phyloP scores from a whole-genome alignment of 768 basidiomycete genomes.

The Termitomyces sp. region DNA sequence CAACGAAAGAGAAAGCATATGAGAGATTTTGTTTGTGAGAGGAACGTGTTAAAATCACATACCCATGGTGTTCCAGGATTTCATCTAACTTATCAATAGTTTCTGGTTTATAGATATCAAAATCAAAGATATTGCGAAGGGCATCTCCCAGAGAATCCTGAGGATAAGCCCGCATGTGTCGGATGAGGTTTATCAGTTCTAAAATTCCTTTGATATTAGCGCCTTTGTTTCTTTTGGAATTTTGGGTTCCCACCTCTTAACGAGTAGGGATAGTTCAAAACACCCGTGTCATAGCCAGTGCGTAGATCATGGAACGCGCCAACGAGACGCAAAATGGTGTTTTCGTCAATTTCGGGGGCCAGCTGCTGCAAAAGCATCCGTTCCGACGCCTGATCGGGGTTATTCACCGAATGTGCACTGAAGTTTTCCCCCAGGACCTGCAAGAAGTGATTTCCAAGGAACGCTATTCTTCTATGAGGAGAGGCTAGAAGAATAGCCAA shows the following conservation, averaged over 20 bases:
- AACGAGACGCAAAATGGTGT: constrained; percentile 51
- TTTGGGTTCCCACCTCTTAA: constrained; percentile 41
- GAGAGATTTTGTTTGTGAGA: neutral
- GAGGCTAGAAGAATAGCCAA: neutral
- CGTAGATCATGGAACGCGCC: constrained; percentile 62
- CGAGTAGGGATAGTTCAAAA: constrained; percentile 63
- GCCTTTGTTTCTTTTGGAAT: neutral
- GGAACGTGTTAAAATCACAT: constrained; percentile 1
- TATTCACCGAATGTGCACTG: constrained; percentile 59
- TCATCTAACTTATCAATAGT: constrained; percentile 56
- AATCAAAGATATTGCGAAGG: constrained; percentile 65
- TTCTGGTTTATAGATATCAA: constrained; percentile 63
- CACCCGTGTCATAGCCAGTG: constrained; percentile 50
- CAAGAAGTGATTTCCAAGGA: constrained; percentile 69
- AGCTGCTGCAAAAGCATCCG: constrained; percentile 53
- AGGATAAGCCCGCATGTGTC: constrained; percentile 59
- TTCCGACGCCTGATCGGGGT: constrained; percentile 66
- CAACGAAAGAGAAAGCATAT: neutral
- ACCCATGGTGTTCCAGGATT: constrained; percentile 61
- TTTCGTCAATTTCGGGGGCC: constrained; percentile 53
- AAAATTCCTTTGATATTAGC: neutral
- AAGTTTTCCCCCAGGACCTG: constrained; percentile 71
- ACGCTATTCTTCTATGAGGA: constrained; percentile 35
- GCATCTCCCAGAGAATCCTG: constrained; percentile 52
- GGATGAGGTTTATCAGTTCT: constrained; percentile 65